A percentile compares a stretch with the other conserved stretches of the same genome.
These are phyloP conservation scores for Lactifluus subvellereus DNA, from an alignment of 768 basidiomycete species.

Conservation along the genomic window DNA sequence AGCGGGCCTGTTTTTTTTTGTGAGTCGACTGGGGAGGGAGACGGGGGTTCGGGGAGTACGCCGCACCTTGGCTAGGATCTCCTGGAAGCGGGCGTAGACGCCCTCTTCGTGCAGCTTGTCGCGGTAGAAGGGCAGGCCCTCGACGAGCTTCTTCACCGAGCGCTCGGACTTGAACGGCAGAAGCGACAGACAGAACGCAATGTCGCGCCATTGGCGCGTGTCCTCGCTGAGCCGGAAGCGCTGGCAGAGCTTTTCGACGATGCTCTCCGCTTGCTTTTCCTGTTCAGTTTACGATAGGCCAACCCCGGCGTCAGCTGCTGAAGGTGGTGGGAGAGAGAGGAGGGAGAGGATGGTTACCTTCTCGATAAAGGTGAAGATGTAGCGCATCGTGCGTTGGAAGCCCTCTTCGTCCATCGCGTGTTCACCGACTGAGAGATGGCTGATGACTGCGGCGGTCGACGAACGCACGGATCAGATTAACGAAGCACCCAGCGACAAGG, in stretches of 20 bases:
- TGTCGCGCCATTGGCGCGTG: slow-evolving; percentile 94
- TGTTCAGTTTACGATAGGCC: slow-evolving; percentile 29
- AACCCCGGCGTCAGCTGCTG: not conserved
- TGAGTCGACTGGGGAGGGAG: not conserved
- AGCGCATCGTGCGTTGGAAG: slow-evolving; percentile 90
- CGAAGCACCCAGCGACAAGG: not conserved
- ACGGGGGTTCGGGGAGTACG: not conserved
- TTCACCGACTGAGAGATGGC: slow-evolving; percentile 84
- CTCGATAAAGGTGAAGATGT: slow-evolving; percentile 95
- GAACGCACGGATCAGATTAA: not conserved
- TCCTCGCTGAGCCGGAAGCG: slow-evolving; percentile 87
- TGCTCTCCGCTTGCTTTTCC: slow-evolving; percentile 98
- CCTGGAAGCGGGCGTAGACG: slow-evolving; percentile 77
- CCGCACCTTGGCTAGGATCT: slow-evolving; percentile 82
- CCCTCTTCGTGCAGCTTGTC: slow-evolving; percentile 89
- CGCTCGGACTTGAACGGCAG: slow-evolving; percentile 96
- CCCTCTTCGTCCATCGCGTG: slow-evolving; percentile 89
- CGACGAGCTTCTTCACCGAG: slow-evolving; percentile 93
- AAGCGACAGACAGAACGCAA: slow-evolving; percentile 90
- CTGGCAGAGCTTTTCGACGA: slow-evolving; percentile 97
- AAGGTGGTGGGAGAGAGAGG: too few species aligned
- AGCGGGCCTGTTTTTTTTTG: slow-evolving; percentile 54
- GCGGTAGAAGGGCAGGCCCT: slow-evolving; percentile 86
- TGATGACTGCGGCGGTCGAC: slow-evolving; percentile 61
- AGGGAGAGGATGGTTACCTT: slow-evolving; percentile 47